A percentile compares a stretch with the other conserved stretches of the same genome.
Conservation (phyloP, 2,329 filamentous ascomycete genomes). For the Tolypocladium pustulatum region DNA sequence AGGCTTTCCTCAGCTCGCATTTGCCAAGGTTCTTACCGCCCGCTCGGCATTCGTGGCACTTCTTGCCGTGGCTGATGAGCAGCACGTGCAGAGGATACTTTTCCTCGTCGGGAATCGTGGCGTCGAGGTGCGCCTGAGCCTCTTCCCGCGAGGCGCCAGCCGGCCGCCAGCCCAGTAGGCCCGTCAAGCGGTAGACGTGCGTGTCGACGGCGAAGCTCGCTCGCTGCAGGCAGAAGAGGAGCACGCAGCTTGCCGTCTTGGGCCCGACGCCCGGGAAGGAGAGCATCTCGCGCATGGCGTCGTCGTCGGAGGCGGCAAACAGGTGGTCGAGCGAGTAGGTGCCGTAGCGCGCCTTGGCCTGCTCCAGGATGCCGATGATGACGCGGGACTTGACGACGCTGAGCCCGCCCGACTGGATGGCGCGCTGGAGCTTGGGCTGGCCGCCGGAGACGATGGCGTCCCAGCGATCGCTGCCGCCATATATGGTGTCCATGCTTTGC, state of each 20-base stretch:
- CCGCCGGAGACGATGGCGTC: conserved; percentile 29
- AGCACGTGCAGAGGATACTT: conserved; percentile 42
- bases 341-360: conserved; percentile 40
- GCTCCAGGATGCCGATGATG: conserved; percentile 57
- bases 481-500: conserved; percentile 31
- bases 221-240: conserved; percentile 38
- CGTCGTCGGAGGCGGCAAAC: conserved; percentile 28
- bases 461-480: conserved; percentile 33
- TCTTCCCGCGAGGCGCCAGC: conserved; percentile 28
- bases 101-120: conserved; percentile 31
- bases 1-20: conserved; percentile 30
- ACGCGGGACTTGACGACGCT: conserved; percentile 62
- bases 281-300: conserved; percentile 39
- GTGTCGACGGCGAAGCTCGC: conserved; percentile 43
- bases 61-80: conserved; percentile 35
- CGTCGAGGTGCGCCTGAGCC: conserved; percentile 39
- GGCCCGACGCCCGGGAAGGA: conserved; percentile 40
- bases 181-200: conserved; percentile 39
- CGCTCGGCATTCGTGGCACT: conserved; percentile 33
- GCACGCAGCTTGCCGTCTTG: conserved; percentile 43
- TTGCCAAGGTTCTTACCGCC: conserved; percentile 27
- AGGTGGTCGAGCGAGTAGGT: conserved; percentile 38
- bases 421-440: conserved; percentile 32
- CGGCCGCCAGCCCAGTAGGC: conserved; percentile 38
- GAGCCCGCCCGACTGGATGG: conserved; percentile 63